Conservation (phyloP, 305 asterid genomes). For the Coffea humblotiana region DNA sequence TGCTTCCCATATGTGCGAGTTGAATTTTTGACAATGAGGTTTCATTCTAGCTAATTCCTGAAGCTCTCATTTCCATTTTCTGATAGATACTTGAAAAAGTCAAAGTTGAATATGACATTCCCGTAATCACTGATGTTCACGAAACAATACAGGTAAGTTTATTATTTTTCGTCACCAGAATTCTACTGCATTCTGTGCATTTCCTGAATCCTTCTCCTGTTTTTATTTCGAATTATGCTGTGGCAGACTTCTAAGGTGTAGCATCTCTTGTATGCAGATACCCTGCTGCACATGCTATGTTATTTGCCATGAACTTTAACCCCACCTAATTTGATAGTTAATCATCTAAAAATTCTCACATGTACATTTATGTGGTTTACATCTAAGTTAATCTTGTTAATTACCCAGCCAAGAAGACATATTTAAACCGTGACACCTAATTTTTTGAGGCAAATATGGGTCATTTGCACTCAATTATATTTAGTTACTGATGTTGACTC, state of each 20-base stretch:
- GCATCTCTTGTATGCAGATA: neutral
- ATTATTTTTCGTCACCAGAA: neutral
- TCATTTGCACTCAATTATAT: neutral
- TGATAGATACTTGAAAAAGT: constrained; percentile 87
- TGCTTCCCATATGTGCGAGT: neutral
- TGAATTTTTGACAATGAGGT: neutral
- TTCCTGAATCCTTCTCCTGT: constrained; percentile 7
- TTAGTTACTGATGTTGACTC: neutral
- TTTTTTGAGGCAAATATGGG: neutral
- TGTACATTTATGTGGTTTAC: neutral
- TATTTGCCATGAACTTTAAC: neutral
- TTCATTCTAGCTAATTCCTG: neutral
- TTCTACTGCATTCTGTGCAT: neutral
- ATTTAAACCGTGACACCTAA: neutral
- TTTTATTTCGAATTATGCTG: neutral
- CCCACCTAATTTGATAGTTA: neutral
- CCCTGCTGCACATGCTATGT: neutral
- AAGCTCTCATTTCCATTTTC: constrained; percentile 5
- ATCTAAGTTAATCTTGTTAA: neutral
- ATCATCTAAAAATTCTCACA: neutral
- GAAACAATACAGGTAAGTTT: constrained; percentile 66
- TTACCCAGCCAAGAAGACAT: neutral
- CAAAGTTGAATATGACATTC: constrained; percentile 66
- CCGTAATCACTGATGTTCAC: constrained; percentile 87
- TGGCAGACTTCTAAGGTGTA: neutral